Evolutionary conservation across 495 filamentous ascomycete genomes (phyloP).

Genomic region (Talaromyces stipitatus): DNA sequence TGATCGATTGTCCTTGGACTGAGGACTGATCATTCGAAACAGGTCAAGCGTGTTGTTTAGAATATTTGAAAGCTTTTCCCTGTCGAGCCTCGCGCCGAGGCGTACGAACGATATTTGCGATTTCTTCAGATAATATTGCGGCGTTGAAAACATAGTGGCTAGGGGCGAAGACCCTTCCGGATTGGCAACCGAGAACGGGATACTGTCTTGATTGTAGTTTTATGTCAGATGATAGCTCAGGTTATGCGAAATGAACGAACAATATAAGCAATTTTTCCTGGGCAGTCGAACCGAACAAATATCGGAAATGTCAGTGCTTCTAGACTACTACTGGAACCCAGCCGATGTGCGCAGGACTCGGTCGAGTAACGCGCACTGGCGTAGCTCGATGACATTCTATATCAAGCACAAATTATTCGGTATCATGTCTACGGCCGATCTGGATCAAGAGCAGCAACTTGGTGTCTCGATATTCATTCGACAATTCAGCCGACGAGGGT

Average conservation of each 20-base stretch:
- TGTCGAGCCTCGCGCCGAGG: not conserved
- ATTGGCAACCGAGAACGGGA: not conserved
- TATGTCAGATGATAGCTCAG: not conserved
- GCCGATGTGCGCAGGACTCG: too few species aligned
- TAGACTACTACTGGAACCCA: too few species aligned
- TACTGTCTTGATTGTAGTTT: not conserved
- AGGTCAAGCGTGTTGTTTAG: constrained; percentile 31
- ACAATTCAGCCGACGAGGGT: too few species aligned
- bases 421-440: too few species aligned
- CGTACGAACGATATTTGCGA: not conserved
- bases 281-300: not conserved
- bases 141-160: constrained; percentile 1
- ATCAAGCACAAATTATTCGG: too few species aligned
- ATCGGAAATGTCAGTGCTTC: too few species aligned
- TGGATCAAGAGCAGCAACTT: too few species aligned
- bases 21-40: constrained; percentile 6
- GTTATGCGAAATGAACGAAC: not conserved
- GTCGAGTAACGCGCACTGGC: too few species aligned
- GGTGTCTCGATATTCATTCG: too few species aligned
- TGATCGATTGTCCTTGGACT: constrained; percentile 13
- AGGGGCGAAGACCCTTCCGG: not conserved
- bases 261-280: not conserved
- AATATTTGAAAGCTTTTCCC: not conserved
- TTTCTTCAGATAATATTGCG: not conserved
- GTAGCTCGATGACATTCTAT: too few species aligned